Base-by-base conservation (phyloP, 2,329 filamentous ascomycete genomes). In the Drechslerella coelobrocha region DNA sequence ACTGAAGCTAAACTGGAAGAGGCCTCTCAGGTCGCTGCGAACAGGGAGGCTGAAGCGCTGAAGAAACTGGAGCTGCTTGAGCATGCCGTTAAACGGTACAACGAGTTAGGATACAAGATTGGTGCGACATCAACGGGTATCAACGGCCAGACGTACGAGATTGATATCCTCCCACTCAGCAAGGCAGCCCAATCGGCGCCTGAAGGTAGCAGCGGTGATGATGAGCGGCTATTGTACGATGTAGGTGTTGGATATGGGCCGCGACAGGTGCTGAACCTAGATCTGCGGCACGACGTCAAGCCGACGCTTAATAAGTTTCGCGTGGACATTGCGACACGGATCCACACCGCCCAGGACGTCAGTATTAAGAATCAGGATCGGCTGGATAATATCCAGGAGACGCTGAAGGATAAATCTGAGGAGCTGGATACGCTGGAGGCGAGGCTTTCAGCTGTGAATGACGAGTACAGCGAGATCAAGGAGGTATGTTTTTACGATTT, bases 281-380 rank as follows among this genome's bases (percentile, higher is more conserved):
- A 99, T 78, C 85, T 97, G 43, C 87, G 92, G 34, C 90, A 92
- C 60, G 83, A 87, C 61, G 86, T 95, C 75, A 94, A 94, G 78
- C 89, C 84, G 77, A 89, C 86, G 75, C 89, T 99, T 75, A 81
- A 91, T 45, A 80, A 84, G 31, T 83, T 99, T 17, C 86, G 91
- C 72, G 96, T 96, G 78, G 91, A 96, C 73, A 90, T 99, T 74
- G 91, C 91, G n/a, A 92, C 97, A 78, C 85, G 94, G 60, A 85
- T 93, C 55, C 91, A 89, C 72, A 82, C 85, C 3, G 89, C 89
- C 0, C 87, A 96, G 76, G 93, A 97, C 77, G 87, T 88, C 56
- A 94, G 97, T 83, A 90, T 97, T 85, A 93, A 94, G 77, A 92
- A 96, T 74, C 90, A 96, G 76, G 94, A 97, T 78, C 84, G 96